Conservation (phyloP, 2,329 filamentous ascomycete species). For the Hymenoscyphus scutula region DNA sequence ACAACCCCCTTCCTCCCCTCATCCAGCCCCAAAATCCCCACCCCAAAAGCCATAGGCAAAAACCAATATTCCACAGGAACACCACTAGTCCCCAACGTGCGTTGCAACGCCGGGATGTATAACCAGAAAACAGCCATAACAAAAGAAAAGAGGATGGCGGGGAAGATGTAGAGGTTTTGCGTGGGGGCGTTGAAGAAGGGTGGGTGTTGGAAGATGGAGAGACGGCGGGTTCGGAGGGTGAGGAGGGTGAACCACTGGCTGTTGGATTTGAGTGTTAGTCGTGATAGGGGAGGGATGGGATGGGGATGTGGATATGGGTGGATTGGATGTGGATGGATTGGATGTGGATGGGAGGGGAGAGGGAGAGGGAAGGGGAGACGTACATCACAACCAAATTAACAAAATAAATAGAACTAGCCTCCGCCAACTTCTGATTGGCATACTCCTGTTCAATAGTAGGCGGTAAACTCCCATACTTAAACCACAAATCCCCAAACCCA, state of each 20-base stretch:
- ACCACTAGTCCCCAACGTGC: conserved; percentile 55
- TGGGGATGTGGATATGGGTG: no score
- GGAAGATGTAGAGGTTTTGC: conserved; percentile 67
- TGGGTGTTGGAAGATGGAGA: conserved; percentile 70
- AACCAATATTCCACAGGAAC: conserved; percentile 77
- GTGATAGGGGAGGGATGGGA: no score
- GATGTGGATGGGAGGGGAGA: neutral
- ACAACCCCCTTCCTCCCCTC: conserved; percentile 64
- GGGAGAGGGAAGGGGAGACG: conserved; percentile 29
- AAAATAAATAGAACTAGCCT: conserved; percentile 62
- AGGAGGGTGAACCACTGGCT: conserved; percentile 78
- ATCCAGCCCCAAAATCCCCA: conserved; percentile 62
- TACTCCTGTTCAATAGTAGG: conserved; percentile 48
- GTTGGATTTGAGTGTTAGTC: no score
- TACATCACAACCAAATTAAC: conserved; percentile 77
- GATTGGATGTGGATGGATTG: conserved; percentile 2
- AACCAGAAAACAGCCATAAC: conserved; percentile 67
- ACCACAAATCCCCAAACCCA: conserved; percentile 63
- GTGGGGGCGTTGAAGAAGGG: conserved; percentile 63
- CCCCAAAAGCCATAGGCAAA: conserved; percentile 69
- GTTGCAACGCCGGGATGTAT: conserved; percentile 65
- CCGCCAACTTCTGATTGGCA: conserved; percentile 49
- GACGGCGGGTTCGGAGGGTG: conserved; percentile 60
- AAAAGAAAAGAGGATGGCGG: conserved; percentile 67
- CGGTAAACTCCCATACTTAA: conserved; percentile 58